phyloP scores from a whole-genome alignment of 2,329 filamentous ascomycete genomes.

The Aureobasidium sp. region DNA sequence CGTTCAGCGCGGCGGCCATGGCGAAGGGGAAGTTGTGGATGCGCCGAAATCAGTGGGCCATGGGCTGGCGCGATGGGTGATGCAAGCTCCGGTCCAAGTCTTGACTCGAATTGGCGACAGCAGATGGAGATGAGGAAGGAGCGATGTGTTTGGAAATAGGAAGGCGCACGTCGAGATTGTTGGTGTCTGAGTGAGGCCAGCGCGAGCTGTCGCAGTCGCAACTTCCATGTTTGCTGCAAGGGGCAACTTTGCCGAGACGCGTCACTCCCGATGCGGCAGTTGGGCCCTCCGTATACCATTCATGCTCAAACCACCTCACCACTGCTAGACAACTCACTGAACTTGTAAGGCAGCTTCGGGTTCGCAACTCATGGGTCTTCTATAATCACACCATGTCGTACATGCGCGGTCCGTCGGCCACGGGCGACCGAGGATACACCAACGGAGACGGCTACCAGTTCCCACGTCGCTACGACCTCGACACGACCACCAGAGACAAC shows the following conservation, averaged over 20 bases:
- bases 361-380: not conserved
- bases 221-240: not conserved
- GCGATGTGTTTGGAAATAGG: not conserved
- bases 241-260: conserved; percentile 4
- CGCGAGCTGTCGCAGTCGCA: conserved; percentile 8
- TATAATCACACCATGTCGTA: not conserved
- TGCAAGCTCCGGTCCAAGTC: not conserved
- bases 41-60: conserved; percentile 12
- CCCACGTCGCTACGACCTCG: conserved; percentile 30
- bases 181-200: not conserved
- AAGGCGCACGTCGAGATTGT: not conserved
- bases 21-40: not conserved
- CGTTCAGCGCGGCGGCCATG: conserved; percentile 48
- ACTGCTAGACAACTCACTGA: not conserved
- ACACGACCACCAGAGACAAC: conserved; percentile 28
- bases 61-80: not conserved
- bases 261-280: conserved; percentile 5
- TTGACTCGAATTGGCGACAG: not conserved
- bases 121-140: not conserved
- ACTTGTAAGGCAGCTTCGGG: not conserved
- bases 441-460: conserved; percentile 31
- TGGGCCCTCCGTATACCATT: not conserved
- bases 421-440: conserved; percentile 26
- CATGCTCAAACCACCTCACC: not conserved
- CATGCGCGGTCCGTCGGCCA: conserved; percentile 10